Evolutionary conservation across 106 monocot genomes (phyloP).

Genomic region (Dendrobium huoshanense): DNA sequence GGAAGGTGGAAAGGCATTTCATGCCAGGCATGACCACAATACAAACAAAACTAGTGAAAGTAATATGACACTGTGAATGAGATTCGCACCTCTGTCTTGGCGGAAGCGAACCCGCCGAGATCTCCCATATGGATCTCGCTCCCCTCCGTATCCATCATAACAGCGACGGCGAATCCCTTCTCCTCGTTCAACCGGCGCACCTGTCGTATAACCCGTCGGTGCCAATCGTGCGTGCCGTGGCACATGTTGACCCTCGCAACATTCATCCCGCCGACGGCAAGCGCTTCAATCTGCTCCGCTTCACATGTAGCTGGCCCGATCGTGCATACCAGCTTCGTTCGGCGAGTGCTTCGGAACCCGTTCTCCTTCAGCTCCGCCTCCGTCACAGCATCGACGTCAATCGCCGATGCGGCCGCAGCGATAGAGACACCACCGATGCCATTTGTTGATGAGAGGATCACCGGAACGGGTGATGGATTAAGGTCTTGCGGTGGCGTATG

Average conservation of each 20-base stretch:
- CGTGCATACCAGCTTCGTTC: constrained; percentile 95
- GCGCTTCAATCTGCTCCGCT: constrained; percentile 81
- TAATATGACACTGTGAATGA: neutral
- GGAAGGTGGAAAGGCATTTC: neutral
- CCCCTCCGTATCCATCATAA: constrained; percentile 89
- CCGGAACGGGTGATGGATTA: neutral
- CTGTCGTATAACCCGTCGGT: constrained; percentile 63
- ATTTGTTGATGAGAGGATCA: constrained; percentile 18
- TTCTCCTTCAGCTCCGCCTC: constrained; percentile 99
- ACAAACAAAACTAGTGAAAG: neutral
- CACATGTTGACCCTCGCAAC: constrained; percentile 98
- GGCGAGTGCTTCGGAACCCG: constrained; percentile 71
- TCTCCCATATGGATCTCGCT: constrained; percentile 90
- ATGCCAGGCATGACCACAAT: neutral
- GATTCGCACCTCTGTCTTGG: constrained; percentile 57
- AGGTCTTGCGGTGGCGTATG: constrained; percentile 12
- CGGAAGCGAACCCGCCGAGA: constrained; percentile 44
- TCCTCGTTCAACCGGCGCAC: constrained; percentile 88
- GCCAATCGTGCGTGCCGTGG: constrained; percentile 89
- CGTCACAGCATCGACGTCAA: constrained; percentile 78
- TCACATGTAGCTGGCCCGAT: constrained; percentile 87
- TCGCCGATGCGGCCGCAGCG: constrained; percentile 9
- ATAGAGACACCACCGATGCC: constrained; percentile 6
- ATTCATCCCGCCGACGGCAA: constrained; percentile 96
- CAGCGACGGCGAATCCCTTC: constrained; percentile 83